Evolutionary conservation across 148 eudicot genomes (phyloP).

Genomic region (Selenicereus undatus): DNA sequence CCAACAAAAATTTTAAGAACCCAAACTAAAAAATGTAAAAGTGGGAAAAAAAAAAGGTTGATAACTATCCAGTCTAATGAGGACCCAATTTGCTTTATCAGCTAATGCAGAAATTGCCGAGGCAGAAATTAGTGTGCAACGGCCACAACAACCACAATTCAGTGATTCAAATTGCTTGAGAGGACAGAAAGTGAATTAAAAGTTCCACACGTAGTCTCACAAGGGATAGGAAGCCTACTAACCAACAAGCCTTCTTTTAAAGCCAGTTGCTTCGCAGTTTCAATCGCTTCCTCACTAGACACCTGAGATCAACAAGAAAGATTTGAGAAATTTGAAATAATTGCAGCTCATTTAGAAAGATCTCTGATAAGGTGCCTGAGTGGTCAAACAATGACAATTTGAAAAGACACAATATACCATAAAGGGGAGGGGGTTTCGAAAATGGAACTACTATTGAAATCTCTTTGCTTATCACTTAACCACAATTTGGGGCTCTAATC

Average conservation of each 20-base stretch:
- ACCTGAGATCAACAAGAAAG: slow-evolving; percentile 40
- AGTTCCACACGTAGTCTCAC: not conserved
- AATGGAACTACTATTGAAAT: too few species aligned
- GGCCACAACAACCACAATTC: not conserved
- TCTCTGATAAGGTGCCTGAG: too few species aligned
- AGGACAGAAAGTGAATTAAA: not conserved
- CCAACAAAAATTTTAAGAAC: not conserved
- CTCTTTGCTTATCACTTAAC: too few species aligned
- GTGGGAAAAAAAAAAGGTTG: not conserved
- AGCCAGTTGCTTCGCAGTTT: slow-evolving; percentile 90
- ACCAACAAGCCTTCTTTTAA: slow-evolving; percentile 97
- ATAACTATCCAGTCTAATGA: not conserved
- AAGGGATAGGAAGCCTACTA: slow-evolving; percentile 24
- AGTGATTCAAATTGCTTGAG: not conserved
- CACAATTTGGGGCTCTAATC: too few species aligned
- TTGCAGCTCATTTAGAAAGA: not conserved
- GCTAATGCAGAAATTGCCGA: not conserved
- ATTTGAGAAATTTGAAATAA: not conserved
- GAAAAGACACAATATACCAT: too few species aligned
- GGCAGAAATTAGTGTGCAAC: not conserved
- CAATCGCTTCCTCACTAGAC: slow-evolving; percentile 90
- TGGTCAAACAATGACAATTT: too few species aligned
- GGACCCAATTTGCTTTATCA: not conserved
- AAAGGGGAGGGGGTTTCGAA: too few species aligned
- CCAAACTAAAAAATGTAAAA: not conserved